phyloP scores from a whole-genome alignment of 2,329 filamentous ascomycete genomes.

The Hypoxylon sp. region DNA sequence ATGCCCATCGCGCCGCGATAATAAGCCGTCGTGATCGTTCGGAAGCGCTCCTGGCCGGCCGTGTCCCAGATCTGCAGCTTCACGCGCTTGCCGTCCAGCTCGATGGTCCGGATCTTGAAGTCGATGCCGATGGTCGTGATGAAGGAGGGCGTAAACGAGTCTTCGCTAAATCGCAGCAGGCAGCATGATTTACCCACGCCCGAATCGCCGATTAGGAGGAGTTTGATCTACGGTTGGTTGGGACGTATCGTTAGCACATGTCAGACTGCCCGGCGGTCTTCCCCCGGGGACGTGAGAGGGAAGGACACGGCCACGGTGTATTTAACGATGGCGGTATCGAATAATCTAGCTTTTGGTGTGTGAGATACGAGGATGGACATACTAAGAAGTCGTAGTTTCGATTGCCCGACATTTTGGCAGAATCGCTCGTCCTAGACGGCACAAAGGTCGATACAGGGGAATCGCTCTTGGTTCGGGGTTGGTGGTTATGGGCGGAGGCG shows the following conservation, averaged over 20 bases:
- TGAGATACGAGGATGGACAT: conserved; percentile 50
- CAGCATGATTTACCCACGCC: conserved; percentile 98
- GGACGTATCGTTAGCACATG: conserved; percentile 33
- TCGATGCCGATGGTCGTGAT: conserved; percentile 99
- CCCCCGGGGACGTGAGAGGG: conserved; percentile 21
- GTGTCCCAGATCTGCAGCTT: conserved; percentile 99
- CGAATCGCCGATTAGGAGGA: conserved; percentile 95
- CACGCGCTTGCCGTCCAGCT: conserved; percentile 97
- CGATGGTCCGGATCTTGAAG: conserved; percentile 99
- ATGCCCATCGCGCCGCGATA: conserved; percentile 99
- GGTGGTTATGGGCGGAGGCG: conserved; percentile 4
- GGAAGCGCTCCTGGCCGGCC: conserved; percentile 96
- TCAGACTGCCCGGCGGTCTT: neutral
- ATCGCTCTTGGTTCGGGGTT: conserved; percentile 17
- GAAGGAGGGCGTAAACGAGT: conserved; percentile 97
- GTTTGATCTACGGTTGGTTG: conserved; percentile 81
- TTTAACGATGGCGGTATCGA: conserved; percentile 39
- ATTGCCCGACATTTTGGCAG: conserved; percentile 85
- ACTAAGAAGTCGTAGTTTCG: conserved; percentile 99
- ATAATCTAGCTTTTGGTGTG: conserved; percentile 25
- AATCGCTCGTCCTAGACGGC: conserved; percentile 42
- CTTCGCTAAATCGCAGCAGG: conserved; percentile 94
- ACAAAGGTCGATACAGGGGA: conserved; percentile 7
- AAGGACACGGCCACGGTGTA: conserved; percentile 28
- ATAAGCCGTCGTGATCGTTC: conserved; percentile 98